Percentiles rank a stretch among this genome's conserved stretches.
phyloP scores from a whole-genome alignment of 2,329 filamentous ascomycete genomes.

The Tolypocladium paradoxum region DNA sequence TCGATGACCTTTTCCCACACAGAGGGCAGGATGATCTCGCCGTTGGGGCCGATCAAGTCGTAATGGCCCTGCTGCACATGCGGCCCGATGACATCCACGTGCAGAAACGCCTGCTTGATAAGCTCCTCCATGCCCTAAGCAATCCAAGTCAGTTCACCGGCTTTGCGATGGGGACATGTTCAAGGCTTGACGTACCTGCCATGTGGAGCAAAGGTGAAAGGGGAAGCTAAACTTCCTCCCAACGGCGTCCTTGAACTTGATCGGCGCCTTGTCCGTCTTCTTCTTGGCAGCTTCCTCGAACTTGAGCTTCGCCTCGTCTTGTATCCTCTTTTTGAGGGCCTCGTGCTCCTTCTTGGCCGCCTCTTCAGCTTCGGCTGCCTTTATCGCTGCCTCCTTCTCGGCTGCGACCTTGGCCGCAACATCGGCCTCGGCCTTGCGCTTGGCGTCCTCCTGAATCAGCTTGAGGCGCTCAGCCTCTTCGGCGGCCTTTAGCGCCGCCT shows the following conservation, averaged over 20 bases:
- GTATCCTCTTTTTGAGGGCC: conserved; percentile 48
- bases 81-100: conserved; percentile 65
- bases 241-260: conserved; percentile 86
- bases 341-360: conserved; percentile 45
- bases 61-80: conserved; percentile 72
- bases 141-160: conserved; percentile 3
- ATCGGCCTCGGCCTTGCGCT: conserved; percentile 26
- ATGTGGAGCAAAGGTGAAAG: conserved; percentile 73
- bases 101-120: conserved; percentile 73
- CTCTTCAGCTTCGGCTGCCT: conserved; percentile 28
- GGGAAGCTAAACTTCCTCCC: conserved; percentile 89
- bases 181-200: conserved; percentile 50
- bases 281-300: conserved; percentile 37
- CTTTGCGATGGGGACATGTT: background rate
- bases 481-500: conserved; percentile 29
- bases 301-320: conserved; percentile 43
- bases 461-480: conserved; percentile 31
- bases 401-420: conserved; percentile 27
- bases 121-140: conserved; percentile 72
- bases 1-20: conserved; percentile 76
- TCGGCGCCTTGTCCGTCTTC: conserved; percentile 56
- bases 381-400: conserved; percentile 29
- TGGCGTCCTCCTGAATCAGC: conserved; percentile 27
- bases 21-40: conserved; percentile 67
- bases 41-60: conserved; percentile 67